Evolutionary conservation across 768 basidiomycete species (phyloP).

Genomic region (Macrolepiota albuminosa): DNA sequence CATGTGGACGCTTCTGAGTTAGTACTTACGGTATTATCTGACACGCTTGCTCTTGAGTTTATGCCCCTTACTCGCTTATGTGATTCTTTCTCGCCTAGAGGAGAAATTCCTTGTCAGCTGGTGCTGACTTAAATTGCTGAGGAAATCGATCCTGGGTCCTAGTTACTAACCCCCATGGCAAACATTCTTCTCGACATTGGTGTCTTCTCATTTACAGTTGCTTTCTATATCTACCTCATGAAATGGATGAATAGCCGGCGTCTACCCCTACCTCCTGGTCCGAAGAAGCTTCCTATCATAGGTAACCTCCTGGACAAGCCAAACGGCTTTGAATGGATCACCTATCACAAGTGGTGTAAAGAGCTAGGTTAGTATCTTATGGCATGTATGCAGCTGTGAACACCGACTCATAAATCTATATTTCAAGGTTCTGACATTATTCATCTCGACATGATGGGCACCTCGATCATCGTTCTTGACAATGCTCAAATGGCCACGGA

Average conservation of each 20-base stretch:
- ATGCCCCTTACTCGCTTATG: too few species aligned
- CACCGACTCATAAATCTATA: too few species aligned
- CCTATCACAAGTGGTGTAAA: background rate
- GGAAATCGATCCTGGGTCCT: too few species aligned
- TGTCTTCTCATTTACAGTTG: background rate
- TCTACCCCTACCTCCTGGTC: background rate
- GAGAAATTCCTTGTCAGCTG: too few species aligned
- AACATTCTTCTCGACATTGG: too few species aligned
- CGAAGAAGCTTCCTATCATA: background rate
- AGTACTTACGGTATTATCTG: too few species aligned
- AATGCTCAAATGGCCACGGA: constrained; percentile 18
- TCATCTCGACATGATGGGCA: constrained; percentile 18
- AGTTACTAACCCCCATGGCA: too few species aligned
- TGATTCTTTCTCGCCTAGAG: too few species aligned
- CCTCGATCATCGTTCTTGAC: constrained; percentile 20
- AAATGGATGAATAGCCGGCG: background rate
- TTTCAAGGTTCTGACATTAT: constrained; percentile 20
- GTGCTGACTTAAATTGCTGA: too few species aligned
- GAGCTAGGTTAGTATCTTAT: background rate
- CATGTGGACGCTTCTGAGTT: too few species aligned
- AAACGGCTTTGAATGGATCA: background rate
- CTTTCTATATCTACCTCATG: background rate
- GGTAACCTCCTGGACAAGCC: background rate
- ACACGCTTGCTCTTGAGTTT: background rate
- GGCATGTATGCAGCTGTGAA: background rate